Evolutionary conservation across 177 flowering plant genomes (phyloP).

Genomic region (Vitis hybrid): DNA sequence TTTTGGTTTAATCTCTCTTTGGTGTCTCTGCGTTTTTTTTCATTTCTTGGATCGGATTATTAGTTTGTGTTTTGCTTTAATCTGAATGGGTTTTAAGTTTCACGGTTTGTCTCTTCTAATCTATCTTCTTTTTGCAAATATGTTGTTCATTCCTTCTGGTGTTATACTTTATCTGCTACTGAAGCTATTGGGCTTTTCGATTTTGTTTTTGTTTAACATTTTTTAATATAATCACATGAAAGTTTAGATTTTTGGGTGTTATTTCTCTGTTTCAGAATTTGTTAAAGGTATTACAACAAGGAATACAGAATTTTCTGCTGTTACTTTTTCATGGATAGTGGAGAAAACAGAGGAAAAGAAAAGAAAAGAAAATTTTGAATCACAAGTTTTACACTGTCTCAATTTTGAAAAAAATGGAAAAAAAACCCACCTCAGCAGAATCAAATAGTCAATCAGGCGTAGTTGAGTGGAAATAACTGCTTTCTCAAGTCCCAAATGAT

Average conservation of each 20-base stretch:
- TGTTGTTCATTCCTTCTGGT: neutral
- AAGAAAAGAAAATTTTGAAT: too few species aligned
- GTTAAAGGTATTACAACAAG: neutral
- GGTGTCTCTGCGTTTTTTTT: neutral
- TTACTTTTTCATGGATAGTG: too few species aligned
- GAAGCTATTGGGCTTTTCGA: neutral
- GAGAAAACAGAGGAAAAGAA: too few species aligned
- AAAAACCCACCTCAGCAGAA: too few species aligned
- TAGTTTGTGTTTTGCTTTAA: neutral
- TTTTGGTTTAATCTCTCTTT: neutral
- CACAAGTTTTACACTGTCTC: too few species aligned
- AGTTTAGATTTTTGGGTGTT: neutral
- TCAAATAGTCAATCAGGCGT: too few species aligned
- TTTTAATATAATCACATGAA: neutral
- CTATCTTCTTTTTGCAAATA: neutral
- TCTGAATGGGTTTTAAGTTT: constrained; percentile 10
- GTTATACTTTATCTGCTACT: neutral
- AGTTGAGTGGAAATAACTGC: too few species aligned
- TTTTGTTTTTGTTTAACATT: neutral
- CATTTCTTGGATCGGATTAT: neutral
- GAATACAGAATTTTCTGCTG: neutral
- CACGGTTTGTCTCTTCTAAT: neutral
- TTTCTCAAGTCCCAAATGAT: too few species aligned
- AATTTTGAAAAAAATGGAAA: too few species aligned
- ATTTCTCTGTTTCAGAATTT: neutral